A percentile compares a stretch with the other conserved stretches of the same genome.
Evolutionary conservation across 495 filamentous ascomycete genomes (phyloP).

Genomic region (Lepraria neglecta): DNA sequence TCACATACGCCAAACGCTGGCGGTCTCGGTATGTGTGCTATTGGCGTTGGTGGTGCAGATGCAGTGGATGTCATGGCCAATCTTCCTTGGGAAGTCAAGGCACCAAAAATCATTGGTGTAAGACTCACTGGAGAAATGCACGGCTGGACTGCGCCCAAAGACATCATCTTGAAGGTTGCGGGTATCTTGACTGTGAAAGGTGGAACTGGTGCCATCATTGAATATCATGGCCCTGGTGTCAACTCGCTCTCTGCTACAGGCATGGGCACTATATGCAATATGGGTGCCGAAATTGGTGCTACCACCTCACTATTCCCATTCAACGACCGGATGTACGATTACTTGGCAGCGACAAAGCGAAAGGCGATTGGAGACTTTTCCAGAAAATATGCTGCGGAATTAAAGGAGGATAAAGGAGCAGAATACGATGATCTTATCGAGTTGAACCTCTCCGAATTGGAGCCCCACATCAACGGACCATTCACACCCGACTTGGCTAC

Average conservation of each 20-base stretch:
- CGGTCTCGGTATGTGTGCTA: conserved; percentile 91
- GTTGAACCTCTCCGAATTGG: conserved; percentile 88
- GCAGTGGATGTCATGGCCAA: conserved; percentile 98
- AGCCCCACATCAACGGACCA: conserved; percentile 97
- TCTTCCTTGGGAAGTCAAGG: conserved; percentile 97
- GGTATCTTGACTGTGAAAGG: conserved; percentile 97
- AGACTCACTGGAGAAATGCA: conserved; percentile 82
- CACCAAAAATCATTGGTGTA: conserved; percentile 94
- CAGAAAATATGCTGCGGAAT: conserved; percentile 74
- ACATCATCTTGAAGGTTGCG: conserved; percentile 97
- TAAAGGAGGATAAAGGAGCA: conserved; percentile 84
- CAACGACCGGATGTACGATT: conserved; percentile 96
- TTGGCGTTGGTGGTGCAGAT: conserved; percentile 98
- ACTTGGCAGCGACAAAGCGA: conserved; percentile 89
- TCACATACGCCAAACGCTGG: conserved; percentile 98
- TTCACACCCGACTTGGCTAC: conserved; percentile 99
- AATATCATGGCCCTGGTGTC: conserved; percentile 87
- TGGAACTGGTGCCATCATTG: conserved; percentile 93
- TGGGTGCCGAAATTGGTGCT: conserved; percentile 82
- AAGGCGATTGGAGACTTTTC: conserved; percentile 84
- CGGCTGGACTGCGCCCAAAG: conserved; percentile 94
- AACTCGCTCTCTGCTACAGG: conserved; percentile 61
- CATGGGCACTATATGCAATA: conserved; percentile 41
- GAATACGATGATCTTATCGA: conserved; percentile 96
- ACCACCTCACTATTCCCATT: conserved; percentile 99